These are phyloP conservation scores for Jamesozyma lodderae DNA, from an alignment of 805 yeast species.

Conservation along the genomic window DNA sequence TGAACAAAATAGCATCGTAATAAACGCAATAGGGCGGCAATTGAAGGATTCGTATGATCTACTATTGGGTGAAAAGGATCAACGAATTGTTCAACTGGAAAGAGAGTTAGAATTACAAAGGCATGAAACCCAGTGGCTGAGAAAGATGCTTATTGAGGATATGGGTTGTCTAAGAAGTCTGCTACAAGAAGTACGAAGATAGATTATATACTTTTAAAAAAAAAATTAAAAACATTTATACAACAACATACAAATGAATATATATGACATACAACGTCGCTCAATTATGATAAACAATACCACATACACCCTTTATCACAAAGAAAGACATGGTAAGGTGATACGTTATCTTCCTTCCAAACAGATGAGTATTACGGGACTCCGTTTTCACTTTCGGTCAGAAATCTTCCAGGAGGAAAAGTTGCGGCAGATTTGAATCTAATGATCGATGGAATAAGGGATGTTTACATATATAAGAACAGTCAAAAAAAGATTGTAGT, in stretches of 20 bases:
- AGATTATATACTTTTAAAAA: not conserved
- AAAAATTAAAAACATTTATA: not conserved
- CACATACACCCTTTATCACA: too few relatives aligned
- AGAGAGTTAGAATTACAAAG: conserved; percentile 27
- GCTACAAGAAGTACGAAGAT: conserved; percentile 19
- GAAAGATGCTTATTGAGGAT: conserved; percentile 30
- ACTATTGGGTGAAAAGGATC: conserved; percentile 26
- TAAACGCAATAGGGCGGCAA: conserved; percentile 14
- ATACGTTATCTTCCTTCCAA: too few relatives aligned
- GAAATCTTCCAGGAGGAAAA: too few relatives aligned
- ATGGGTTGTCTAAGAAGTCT: conserved; percentile 30
- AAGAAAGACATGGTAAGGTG: too few relatives aligned
- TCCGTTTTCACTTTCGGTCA: too few relatives aligned
- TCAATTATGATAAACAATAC: not conserved
- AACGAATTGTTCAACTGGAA: conserved; percentile 24
- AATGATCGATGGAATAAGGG: too few relatives aligned
- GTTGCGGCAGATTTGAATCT: too few relatives aligned
- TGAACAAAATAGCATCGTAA: not conserved
- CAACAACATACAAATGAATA: too few relatives aligned
- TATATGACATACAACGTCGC: too few relatives aligned
- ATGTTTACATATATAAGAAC: too few relatives aligned
- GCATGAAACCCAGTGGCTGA: conserved; percentile 29
- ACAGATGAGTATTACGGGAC: too few relatives aligned
- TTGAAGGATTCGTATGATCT: conserved; percentile 22
- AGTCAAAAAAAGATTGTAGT: too few relatives aligned